phyloP scores from a whole-genome alignment of 148 eudicot species.

The Rhododendron ovatum region DNA sequence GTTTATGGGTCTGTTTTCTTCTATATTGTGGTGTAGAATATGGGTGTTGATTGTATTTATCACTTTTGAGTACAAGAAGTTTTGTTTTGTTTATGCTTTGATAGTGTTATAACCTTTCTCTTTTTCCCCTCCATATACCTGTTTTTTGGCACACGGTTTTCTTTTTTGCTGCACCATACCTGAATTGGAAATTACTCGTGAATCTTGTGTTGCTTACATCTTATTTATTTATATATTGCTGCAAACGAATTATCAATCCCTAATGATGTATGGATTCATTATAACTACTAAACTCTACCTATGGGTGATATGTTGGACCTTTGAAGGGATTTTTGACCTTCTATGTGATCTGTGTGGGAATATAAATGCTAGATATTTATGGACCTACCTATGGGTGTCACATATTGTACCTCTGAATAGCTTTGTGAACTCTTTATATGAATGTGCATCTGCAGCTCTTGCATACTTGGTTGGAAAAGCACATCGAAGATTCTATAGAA shows the following conservation, averaged over 20 bases:
- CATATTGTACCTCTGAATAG: background rate
- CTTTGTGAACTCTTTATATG: background rate
- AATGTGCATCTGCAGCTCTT: background rate
- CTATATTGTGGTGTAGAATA: slow-evolving; percentile 1
- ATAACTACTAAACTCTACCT: background rate
- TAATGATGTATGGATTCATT: background rate
- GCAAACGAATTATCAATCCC: background rate
- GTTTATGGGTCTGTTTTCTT: background rate
- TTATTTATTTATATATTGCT: background rate
- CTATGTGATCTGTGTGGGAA: background rate
- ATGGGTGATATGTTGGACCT: background rate
- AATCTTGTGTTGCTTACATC: background rate
- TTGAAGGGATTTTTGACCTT: background rate
- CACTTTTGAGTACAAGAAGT: background rate
- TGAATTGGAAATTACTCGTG: background rate
- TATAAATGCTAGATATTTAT: background rate
- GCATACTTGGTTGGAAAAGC: background rate
- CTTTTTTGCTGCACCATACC: background rate
- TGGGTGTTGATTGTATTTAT: background rate
- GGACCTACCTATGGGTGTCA: background rate
- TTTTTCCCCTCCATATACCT: background rate
- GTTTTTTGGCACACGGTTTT: background rate
- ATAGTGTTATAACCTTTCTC: background rate
- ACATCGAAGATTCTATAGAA: background rate
- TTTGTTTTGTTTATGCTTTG: background rate